phyloP scores from a whole-genome alignment of 768 basidiomycete genomes.

The Boletus tomentosulus region DNA sequence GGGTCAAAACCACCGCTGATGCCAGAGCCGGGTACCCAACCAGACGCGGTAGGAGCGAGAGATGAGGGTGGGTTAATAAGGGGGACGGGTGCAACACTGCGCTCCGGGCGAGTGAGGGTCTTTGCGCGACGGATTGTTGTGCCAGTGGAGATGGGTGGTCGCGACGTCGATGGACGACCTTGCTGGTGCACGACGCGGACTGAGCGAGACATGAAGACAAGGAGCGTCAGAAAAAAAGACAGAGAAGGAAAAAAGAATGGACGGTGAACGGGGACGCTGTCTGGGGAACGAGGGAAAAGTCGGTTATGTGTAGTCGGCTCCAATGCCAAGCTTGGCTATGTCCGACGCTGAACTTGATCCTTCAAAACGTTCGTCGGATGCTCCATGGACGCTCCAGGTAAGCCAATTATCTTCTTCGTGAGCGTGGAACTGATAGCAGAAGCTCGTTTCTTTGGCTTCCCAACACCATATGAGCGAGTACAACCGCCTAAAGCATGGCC shows the following conservation, averaged over 20 bases:
- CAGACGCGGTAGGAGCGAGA: constrained; percentile 35
- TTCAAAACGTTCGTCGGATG: neutral
- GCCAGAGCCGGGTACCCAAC: constrained; percentile 35
- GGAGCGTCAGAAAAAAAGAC: too few species aligned
- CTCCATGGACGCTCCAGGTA: constrained; percentile 25
- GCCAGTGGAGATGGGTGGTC: constrained; percentile 46
- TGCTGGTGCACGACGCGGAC: constrained; percentile 15
- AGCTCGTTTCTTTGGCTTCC: constrained; percentile 60
- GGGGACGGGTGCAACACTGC: constrained; percentile 88
- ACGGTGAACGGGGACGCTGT: neutral
- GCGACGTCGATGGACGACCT: constrained; percentile 38
- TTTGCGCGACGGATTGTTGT: constrained; percentile 81
- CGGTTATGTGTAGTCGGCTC: neutral
- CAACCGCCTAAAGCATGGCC: constrained; percentile 63
- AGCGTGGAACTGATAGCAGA: constrained; percentile 1
- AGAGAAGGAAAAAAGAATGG: neutral
- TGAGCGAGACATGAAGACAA: constrained; percentile 19
- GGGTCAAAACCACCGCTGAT: constrained; percentile 38
- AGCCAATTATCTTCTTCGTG: neutral
- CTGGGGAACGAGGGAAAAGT: neutral
- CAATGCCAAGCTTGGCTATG: constrained; percentile 1
- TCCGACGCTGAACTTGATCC: neutral
- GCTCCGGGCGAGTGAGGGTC: constrained; percentile 94
- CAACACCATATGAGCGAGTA: constrained; percentile 75
- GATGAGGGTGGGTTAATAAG: constrained; percentile 80